Base-by-base conservation (phyloP, 1,284 basidiomycete species). In the Ganoderma boninense region DNA sequence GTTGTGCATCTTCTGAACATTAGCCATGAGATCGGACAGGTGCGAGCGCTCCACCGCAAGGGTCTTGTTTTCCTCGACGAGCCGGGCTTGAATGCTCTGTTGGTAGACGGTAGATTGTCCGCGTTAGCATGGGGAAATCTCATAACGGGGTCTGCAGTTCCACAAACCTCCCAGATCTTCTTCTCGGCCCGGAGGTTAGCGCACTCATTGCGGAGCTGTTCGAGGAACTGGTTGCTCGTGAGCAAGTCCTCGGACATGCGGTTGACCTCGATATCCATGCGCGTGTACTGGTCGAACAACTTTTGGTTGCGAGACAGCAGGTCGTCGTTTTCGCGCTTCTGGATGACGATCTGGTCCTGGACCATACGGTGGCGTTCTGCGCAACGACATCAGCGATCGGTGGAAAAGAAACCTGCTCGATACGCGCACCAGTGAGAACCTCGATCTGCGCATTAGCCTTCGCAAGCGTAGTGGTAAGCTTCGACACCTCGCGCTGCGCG, bases 111-210 rank as follows among this genome's bases (percentile, higher is more conserved):
- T 3, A 20, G 2, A 23, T 32, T 32, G 32, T 3, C 32, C 32
- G 2, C 43, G 60, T 62, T 10, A 62, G 42, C 29, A 26, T 52
- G 13, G 11, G 5, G 49, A 2, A 26, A 26, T 23, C 6, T 32
- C 23, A 29, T 29, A 1, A 42, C 4, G 14, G 49, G 49, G 49
- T 29, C n/a, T 4, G 10, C 6, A 32, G 26, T 10, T 49, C 64
- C 29, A 23, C 90, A 64, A 65, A 94, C 95, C 90, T 95, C 94
- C 93, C 93, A 96, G 56, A 97, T 93, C 76, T 92, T 93, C 85
- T 95, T 96, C 86, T 98, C 97, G 0, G 96, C 95, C 40, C 92
- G 89, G 42, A 97, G 87, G 76, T 94, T 96, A 0, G 95, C 92
- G 70, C 87, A 89, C 77, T 98, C 96, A 74, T 94, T 95, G 7